Base-by-base conservation (phyloP, 257 asterid species). In the Hygrophila difformis region DNA sequence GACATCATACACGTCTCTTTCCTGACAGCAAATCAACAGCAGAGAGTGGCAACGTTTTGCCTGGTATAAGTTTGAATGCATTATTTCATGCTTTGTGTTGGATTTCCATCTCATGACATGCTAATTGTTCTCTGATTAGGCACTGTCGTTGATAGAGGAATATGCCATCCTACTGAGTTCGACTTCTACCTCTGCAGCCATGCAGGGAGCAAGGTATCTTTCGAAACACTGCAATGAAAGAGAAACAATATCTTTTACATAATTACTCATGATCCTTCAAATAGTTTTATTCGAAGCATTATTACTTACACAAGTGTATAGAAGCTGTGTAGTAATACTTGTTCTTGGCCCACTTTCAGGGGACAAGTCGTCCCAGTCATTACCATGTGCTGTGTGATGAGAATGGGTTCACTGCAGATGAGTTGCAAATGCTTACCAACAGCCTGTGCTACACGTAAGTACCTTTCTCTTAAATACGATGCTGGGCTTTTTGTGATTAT, bases 1-100 rank as follows among this genome's bases (percentile, higher is more conserved):
- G 97, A 37, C 97, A 88, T 39, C 96, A 88, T 37, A 84, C 97
- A 0, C 94, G 97, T 0, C 73, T 89, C 12, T 89, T 89, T 43
- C 64, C 97, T 16, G 69, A 81, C 39, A 61, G 66, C 4, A 1
- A 4, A 0, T 1, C 55, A 2, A 79, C 87, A 0, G 96, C 84
- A 57, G 77, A 12, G 71, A 89, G 97, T 59, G 94, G 96, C 15
- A 89, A 89, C 50, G 79, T 89, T 47, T 52, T 84, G 31, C 94
- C 97, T 20, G 97, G 96, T 84, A 39, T 12, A 0, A 18, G 43
- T 6, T 40, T 17, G 41, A 6, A 20, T 36, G 4, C 17, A 5
- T 7, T 1, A 15, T 12, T 0, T 6, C 3, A 3, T 4, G 6
- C 12, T 6, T 47, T 3, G 12, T 14, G 5, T 15, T 20, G 14